Base-by-base conservation (phyloP, 768 basidiomycete genomes). In the Strobilomyces echinocephalus region DNA sequence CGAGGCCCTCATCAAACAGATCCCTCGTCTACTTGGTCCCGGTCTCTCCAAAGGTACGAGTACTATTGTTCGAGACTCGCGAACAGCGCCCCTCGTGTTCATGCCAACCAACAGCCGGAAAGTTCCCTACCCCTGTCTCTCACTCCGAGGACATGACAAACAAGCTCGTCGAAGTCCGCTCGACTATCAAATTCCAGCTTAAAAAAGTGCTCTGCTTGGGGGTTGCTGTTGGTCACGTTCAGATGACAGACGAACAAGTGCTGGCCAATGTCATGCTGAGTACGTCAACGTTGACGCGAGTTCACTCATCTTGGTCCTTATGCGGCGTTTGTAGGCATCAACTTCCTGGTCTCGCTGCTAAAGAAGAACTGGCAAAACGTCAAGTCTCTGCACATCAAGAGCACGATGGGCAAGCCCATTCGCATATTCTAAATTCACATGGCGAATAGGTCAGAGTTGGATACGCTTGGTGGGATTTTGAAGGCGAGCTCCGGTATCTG, bases 341-440 rank as follows among this genome's bases (percentile, higher is more conserved):
- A 99, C 86, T 99, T 99, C 84, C 83, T 99, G 66, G 93, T 99
- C 68, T 98, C 97, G 18, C 77, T 99, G 57, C 84, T 99, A 72
- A 98, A 98, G 85, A 99, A 99, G 84, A 91, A 95, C 79, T 92
- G 94, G 94, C 97, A 98, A 75, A 99, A 98, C 77, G 88, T 98
- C 79, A 94, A 93, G 79, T 95, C 93, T 49, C 80, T 98, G 60
- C 93, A 97, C 81, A 86, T 99, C 80, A 99, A 99, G 82, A 85
- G 86, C 67, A 94, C 95, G 69, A 99, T 98, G 97, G 95, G 95
- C 81, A 97, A 95, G 77, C 92, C 95, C 56, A 76, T 95, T 65
- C 92, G 95, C 55, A 79, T 98, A 60, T 98, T 87, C 87, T 97
- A 79, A 79, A 45, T 43, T 11, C 11, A 10, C 21, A 2, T 20